phyloP scores from a whole-genome alignment of 2,329 filamentous ascomycete species.

The Drechslerella coelobrocha region DNA sequence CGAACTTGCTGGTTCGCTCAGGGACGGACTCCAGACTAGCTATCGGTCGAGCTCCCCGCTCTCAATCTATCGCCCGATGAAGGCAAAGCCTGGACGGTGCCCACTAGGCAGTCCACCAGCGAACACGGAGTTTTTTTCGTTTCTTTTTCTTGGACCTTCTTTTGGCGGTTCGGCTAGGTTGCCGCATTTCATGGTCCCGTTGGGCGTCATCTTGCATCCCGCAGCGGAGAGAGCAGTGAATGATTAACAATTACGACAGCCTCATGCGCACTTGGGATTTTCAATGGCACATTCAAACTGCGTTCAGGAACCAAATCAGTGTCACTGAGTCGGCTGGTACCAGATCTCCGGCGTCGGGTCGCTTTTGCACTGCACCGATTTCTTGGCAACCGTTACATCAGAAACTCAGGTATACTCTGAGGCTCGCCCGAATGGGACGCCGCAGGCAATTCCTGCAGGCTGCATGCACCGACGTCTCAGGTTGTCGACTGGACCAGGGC shows the following conservation, averaged over 20 bases:
- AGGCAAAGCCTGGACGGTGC: background rate
- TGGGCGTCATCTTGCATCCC: conserved; percentile 50
- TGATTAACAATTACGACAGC: no score
- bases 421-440: no score
- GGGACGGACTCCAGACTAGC: background rate
- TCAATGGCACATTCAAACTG: background rate
- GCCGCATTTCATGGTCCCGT: conserved; percentile 16
- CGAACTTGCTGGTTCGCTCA: no score
- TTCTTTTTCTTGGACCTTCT: conserved; percentile 4
- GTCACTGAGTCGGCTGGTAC: no score
- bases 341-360: no score
- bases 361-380: no score
- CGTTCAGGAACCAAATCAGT: no score
- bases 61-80: conserved; percentile 25
- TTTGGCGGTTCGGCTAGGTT: conserved; percentile 36
- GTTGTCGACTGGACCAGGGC: conserved; percentile 21
- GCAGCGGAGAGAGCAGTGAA: no score
- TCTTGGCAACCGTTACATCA: no score
- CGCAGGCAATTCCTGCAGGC: no score
- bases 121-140: conserved; percentile 11
- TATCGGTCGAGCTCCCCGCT: conserved; percentile 9
- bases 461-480: background rate
- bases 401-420: no score
- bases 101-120: conserved; percentile 9
- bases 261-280: no score